Evolutionary conservation across 2,329 filamentous ascomycete genomes (phyloP), one percentile per base, ranked within the genome.

Genomic region (Huntiella omanensis): DNA sequence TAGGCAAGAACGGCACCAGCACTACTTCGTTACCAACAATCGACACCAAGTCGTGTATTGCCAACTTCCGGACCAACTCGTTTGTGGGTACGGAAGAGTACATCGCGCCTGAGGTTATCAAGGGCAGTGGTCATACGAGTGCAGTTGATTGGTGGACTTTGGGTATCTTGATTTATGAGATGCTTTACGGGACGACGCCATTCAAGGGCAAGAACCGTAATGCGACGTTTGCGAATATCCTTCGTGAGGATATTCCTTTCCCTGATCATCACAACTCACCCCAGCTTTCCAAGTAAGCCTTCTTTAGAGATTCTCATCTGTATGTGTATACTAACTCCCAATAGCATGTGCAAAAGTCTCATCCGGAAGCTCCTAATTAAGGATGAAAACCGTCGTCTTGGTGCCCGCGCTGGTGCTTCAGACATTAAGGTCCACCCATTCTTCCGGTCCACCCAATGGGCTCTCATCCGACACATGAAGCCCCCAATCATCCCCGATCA

Each of bases 121-220:
- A 96, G 65, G 91, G 91, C 35, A 95, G 88, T 58, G 91, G 91
- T 17, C 91, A 98, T 63, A 98, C 91, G 5, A 96, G 88, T 59
- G 91, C 91, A 11, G 91, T 98, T 11, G 91, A 98, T 62, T 98
- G 91, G 91, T 98, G 91, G 91, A 98, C 91, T 0, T 64, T 98
- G 45, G 91, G 91, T 15, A 96, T 98, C 54, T 65, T 98, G 57
- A 86, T 98, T 48, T 98, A 96, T 61, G 91, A 98, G 63, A 98
- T 98, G 91, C 70, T 98, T 33, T 98, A 88, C 64, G 91, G 91
- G 47, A 98, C 88, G 0, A 98, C 91, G 0, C 91, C 91, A 1
- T 98, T 98, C 72, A 98, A 98, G 68, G 91, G 91, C 55, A 96
- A 98, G 74, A 98, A 95, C 63, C 77, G 91, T 35, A 98, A 96